These are phyloP conservation scores for Penicillium lividum DNA, from an alignment of 495 filamentous ascomycete genomes.

Conservation along the genomic window DNA sequence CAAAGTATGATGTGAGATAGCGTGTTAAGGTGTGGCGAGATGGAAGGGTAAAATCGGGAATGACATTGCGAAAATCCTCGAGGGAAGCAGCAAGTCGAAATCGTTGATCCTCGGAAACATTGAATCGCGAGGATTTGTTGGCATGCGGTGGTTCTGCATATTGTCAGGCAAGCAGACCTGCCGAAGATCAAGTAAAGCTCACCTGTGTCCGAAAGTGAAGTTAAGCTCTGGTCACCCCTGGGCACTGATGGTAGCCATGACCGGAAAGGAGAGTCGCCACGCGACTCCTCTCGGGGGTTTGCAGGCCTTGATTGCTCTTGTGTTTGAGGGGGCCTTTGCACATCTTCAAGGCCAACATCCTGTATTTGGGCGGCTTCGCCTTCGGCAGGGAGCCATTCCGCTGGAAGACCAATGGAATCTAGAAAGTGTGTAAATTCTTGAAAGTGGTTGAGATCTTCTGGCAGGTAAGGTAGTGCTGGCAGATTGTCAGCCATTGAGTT, in stretches of 20 bases:
- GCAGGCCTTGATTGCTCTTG: constrained; percentile 27
- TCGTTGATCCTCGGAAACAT: constrained; percentile 40
- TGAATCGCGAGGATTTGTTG: constrained; percentile 28
- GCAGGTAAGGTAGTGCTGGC: constrained; percentile 37
- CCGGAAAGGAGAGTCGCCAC: constrained; percentile 41
- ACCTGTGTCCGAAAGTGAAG: constrained; percentile 38
- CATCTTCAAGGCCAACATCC: constrained; percentile 26
- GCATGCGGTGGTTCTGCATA: constrained; percentile 34
- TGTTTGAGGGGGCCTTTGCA: constrained; percentile 18
- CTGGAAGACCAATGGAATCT: constrained; percentile 41
- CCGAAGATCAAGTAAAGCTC: constrained; percentile 7
- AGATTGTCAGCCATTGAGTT: constrained; percentile 1
- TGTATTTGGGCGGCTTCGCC: constrained; percentile 33
- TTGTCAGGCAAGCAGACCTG: not conserved
- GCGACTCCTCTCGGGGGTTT: constrained; percentile 28
- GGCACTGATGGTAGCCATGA: constrained; percentile 45
- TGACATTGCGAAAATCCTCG: constrained; percentile 40
- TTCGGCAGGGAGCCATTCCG: constrained; percentile 40
- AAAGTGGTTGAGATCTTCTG: constrained; percentile 43
- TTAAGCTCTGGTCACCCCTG: constrained; percentile 39
- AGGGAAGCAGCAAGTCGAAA: constrained; percentile 37
- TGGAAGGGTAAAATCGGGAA: constrained; percentile 39
- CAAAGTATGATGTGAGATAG: constrained; percentile 41
- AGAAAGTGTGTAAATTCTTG: constrained; percentile 46
- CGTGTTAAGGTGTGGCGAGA: constrained; percentile 42